Conservation (phyloP, 106 monocot species). For the Dendrobium catenatum region DNA sequence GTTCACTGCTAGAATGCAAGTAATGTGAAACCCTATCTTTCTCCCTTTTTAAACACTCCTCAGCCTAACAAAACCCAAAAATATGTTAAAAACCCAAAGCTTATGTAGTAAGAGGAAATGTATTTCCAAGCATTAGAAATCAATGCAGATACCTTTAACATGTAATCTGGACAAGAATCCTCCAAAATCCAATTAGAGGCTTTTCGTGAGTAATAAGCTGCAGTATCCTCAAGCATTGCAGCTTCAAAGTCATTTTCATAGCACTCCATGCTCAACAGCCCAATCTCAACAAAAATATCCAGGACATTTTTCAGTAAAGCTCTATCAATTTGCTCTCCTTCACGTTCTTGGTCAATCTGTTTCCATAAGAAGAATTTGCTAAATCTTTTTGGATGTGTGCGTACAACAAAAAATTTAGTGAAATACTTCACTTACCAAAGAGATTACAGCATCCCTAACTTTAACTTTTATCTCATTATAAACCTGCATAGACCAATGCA, state of each 20-base stretch:
- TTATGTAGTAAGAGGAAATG: background rate
- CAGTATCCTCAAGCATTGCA: slow-evolving; percentile 54
- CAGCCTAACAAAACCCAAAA: slow-evolving; percentile 37
- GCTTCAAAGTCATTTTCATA: slow-evolving; percentile 81
- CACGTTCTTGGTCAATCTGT: slow-evolving; percentile 73
- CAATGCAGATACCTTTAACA: slow-evolving; percentile 48
- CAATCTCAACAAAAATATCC: slow-evolving; percentile 75
- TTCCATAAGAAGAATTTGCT: slow-evolving; percentile 2
- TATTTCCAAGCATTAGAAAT: slow-evolving; percentile 3
- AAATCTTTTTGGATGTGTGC: background rate
- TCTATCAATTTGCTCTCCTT: slow-evolving; percentile 71
- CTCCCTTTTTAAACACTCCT: slow-evolving; percentile 78
- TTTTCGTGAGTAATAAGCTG: slow-evolving; percentile 70
- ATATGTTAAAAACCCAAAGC: background rate
- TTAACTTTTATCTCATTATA: slow-evolving; percentile 51
- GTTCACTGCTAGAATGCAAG: slow-evolving; percentile 74
- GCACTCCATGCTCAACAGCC: slow-evolving; percentile 51
- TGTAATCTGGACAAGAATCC: slow-evolving; percentile 85
- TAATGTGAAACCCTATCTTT: slow-evolving; percentile 77
- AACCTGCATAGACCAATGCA: slow-evolving; percentile 23
- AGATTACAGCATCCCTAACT: slow-evolving; percentile 64
- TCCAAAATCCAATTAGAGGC: slow-evolving; percentile 75
- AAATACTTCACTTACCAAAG: slow-evolving; percentile 33
- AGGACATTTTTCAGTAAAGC: slow-evolving; percentile 60
- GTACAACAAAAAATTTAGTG: background rate